Conservation (phyloP, 2,329 filamentous ascomycete species). For the Penicillium psychrosexuale region DNA sequence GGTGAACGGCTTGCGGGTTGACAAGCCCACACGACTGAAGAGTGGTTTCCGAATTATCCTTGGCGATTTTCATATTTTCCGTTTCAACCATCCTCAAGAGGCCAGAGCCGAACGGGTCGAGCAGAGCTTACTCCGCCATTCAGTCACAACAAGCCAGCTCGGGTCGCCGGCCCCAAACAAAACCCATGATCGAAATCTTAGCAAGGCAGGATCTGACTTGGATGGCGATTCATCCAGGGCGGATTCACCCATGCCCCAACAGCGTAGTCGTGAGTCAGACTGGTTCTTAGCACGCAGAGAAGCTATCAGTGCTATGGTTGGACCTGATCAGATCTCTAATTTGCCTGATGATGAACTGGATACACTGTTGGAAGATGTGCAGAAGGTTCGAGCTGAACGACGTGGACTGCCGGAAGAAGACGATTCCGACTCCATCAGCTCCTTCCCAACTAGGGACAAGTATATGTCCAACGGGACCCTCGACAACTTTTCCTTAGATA, state of each 20-base stretch:
- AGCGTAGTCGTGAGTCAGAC: constrained; percentile 73
- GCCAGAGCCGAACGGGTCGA: constrained; percentile 88
- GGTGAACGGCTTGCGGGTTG: constrained; percentile 91
- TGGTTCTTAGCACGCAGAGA: constrained; percentile 93
- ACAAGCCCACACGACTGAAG: constrained; percentile 78
- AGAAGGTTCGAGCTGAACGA: constrained; percentile 78
- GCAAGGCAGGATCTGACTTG: constrained; percentile 73
- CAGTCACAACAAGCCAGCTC: constrained; percentile 63
- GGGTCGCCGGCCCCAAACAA: constrained; percentile 61
- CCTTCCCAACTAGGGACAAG: constrained; percentile 86
- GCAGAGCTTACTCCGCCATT: constrained; percentile 82
- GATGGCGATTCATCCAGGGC: constrained; percentile 69
- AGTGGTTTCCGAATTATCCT: constrained; percentile 94
- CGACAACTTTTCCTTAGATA: constrained; percentile 95
- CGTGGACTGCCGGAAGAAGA: constrained; percentile 68
- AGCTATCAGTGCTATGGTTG: constrained; percentile 85
- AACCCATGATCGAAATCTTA: constrained; percentile 75
- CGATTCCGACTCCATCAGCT: constrained; percentile 83
- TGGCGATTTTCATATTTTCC: constrained; percentile 97
- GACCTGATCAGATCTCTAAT: constrained; percentile 82
- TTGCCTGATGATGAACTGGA: constrained; percentile 94
- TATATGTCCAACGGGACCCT: constrained; percentile 93
- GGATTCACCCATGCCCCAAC: constrained; percentile 72
- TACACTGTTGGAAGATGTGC: constrained; percentile 87
- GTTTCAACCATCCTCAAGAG: constrained; percentile 97